Evolutionary conservation across 257 asterid genomes (phyloP).

Genomic region (Anisodus tanguticus): DNA sequence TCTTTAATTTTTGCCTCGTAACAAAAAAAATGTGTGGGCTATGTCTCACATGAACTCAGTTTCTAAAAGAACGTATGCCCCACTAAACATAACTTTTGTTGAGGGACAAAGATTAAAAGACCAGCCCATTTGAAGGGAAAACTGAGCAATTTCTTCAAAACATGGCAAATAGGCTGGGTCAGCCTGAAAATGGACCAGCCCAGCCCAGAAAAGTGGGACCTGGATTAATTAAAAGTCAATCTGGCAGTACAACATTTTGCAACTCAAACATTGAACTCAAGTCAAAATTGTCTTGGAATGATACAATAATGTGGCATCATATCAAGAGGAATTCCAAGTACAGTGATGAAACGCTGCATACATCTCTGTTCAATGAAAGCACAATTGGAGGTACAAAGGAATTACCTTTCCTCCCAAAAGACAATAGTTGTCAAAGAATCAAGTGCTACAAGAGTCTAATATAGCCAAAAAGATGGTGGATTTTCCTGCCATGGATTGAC

Average conservation of each 20-base stretch:
- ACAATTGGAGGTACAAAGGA: not conserved
- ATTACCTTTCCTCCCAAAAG: constrained; percentile 5
- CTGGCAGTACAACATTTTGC: constrained; percentile 41
- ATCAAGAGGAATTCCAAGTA: too few species aligned
- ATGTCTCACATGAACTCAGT: too few species aligned
- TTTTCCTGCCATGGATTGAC: not conserved
- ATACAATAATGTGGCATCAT: constrained; percentile 62
- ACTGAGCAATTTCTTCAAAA: too few species aligned
- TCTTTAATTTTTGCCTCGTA: too few species aligned
- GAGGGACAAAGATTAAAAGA: too few species aligned
- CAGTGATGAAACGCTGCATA: not conserved
- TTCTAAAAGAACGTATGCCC: too few species aligned
- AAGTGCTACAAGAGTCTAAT: constrained; percentile 45
- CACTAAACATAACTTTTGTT: too few species aligned
- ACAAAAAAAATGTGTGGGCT: too few species aligned
- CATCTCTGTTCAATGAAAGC: not conserved
- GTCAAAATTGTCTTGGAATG: constrained; percentile 43
- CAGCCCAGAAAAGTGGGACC: not conserved
- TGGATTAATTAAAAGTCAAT: not conserved
- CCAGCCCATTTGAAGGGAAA: too few species aligned
- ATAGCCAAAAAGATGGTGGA: constrained; percentile 35
- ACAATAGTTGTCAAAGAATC: constrained; percentile 54
- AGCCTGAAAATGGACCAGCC: not conserved
- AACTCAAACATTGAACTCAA: constrained; percentile 47
- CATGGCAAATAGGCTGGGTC: not conserved